Evolutionary conservation across 495 filamentous ascomycete genomes (phyloP), one percentile per base, ranked within the genome.

Genomic region (Trichoderma asperelloides): DNA sequence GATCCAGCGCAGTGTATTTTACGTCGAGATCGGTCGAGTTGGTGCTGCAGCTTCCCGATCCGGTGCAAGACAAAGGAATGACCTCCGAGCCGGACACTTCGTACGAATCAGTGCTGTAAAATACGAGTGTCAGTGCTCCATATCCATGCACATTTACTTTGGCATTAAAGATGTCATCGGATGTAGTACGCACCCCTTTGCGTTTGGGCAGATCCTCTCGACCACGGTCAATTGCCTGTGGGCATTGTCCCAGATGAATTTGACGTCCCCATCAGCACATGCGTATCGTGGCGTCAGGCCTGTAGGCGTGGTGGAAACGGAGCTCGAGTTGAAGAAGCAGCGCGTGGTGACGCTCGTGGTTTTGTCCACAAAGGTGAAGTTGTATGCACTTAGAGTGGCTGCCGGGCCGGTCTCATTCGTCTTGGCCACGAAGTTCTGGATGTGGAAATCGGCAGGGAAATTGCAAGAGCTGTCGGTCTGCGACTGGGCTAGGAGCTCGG

Each of bases 221-320:
- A 77, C 69, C 49, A 78, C 6, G 0, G 68, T 71, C 49, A 78
- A 16, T 2, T 68, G 70, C 30, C 78, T 47, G 65, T 71, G 63
- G 71, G 75, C 21, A 70, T 82, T 30, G n/a, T 81, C 63, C 78
- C 81, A 69, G 78, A 86, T 75, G 81, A 86, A 75, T 68, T 82
- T 23, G 77, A 85, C 70, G 71, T 72, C 25, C 15, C 30, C n/a
- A 66, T 75, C 64, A 16, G 75, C 66, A 75, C 76, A 74, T 60
- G 72, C 37, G 68, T 70, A 71, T 68, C 73, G 65, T 2, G 70
- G 62, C 7, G 70, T 65, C 5, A 69, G 66, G 43, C 67, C 74
- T 12, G 68, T 66, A 11, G 66, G 57, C 30, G 71, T 77, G 12
- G 21, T 21, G 23, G 67, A 65, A 28, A 51, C 28, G 21, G 74